Base-by-base conservation (phyloP, 352 stramenopile species). In the Phytophthora rubi region DNA sequence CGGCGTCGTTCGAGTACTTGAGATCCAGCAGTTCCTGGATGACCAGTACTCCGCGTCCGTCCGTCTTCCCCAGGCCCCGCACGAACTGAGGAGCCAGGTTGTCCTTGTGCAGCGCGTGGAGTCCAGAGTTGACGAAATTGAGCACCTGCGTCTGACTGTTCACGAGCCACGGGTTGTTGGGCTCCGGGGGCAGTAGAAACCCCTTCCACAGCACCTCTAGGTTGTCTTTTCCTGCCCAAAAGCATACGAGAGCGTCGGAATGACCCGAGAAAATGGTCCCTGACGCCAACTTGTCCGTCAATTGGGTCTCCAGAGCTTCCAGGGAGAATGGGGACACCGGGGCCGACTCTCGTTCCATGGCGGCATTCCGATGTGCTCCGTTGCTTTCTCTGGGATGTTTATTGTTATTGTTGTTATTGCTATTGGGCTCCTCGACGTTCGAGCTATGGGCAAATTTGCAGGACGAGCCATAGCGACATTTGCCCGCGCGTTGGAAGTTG, bases 111-210 rank as follows among this genome's bases (percentile, higher is more conserved):
- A 83, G 58, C 16, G 76, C 76, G n/a, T 81, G 71, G 4, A 84
- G 64, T n/a, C 58, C 75, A 2, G 77, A 78, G 59, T 85, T 85
- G 16, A 81, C 62, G 23, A 85, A 83, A 18, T 77, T 83, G 1
- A 82, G 35, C 12, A 51, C 68, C 8, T 82, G 68, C n/a, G 73
- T 80, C 47, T 82, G 71, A 30, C 56, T 82, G 55, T 68, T 62
- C 15, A 82, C 32, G 18, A 47, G 18, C 62, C 68, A 77, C 12
- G 69, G 47, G n/a, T 73, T 65, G 1, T 16, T 18, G 6, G 45
- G 51, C 30, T 76, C 55, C 28, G 57, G 21, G 0, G 61, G 61
- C 33, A 65, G 69, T 4, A 82, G 21, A 13, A 80, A 82, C 4
- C 72, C 71, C 30, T 78, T 78, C 75, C 75, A 82, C 2, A 79